Evolutionary conservation across 805 yeast species (phyloP), one percentile per base, ranked within the genome.

Genomic region (Huiozyma sinensis): DNA sequence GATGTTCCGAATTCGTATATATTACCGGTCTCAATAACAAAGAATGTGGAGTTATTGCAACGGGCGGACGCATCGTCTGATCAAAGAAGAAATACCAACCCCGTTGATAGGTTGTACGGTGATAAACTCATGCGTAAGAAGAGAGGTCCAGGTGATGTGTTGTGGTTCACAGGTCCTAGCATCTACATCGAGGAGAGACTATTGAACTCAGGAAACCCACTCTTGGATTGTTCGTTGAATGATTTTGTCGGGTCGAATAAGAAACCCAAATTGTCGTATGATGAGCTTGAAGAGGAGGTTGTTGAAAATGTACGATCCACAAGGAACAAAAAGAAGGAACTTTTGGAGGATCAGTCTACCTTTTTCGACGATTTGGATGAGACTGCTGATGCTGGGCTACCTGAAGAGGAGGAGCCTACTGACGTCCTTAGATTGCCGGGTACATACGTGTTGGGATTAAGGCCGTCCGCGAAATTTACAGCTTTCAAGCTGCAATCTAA

Each of bases 131-230:
- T 37, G 13, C 28, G 24, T 10, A 28, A 24, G 30, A 13, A 12
- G 10, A 12, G n/a, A 11, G n/a, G 11, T 4, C 33, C 33, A 31
- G 71, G 70, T 11, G 76, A 77, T 28, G 54, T 77, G 12, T 59
- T 83, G 11, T 83, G 88, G 84, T 81, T 76, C 58, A 71, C 81
- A 52, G 77, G 84, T 1, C 81, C 88, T 1, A 84, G 87, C 28
- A 66, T 74, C 10, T 63, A 69, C 31, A 56, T 75, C 32, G 57
- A 67, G 4, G 69, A 67, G 51, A 58, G 80, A 45, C 47, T 70
- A 10, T 45, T 60, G 10, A 61, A 63, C 47, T 51, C 54, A 7
- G 58, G 57, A 6, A 49, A 50, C 41, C 27, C 12, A 6, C 6
- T 11, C 8, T 17, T 31, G n/a, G 39, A 40, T 42, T 12, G 43